Percentiles rank a stretch among this genome's conserved stretches.
These are phyloP conservation scores for Sanghuangporus weigelae DNA, from an alignment of 1,284 basidiomycete species.

Conservation along the genomic window DNA sequence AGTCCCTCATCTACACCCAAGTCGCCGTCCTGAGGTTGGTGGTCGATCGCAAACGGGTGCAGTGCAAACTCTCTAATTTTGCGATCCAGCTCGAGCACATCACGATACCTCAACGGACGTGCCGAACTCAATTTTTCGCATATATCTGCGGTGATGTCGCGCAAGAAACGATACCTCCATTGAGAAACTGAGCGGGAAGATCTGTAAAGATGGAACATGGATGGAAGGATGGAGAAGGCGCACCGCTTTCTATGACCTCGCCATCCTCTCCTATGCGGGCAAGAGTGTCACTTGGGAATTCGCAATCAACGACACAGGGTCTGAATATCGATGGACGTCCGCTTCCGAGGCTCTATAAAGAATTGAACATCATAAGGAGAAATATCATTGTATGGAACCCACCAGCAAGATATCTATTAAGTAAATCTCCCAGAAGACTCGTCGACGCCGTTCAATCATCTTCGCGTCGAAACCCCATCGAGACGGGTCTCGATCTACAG, in stretches of 20 bases:
- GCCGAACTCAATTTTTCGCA: conserved; percentile 10
- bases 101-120: conserved; percentile 15
- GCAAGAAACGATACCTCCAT: conserved; percentile 17
- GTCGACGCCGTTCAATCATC: conserved; percentile 7
- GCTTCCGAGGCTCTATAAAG: background rate
- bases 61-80: conserved; percentile 14
- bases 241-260: conserved; percentile 1
- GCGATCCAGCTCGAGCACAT: conserved; percentile 19
- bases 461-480: conserved; percentile 3
- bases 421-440: conserved; percentile 13
- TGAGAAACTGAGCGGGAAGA: conserved; percentile 4
- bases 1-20: background rate
- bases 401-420: conserved; percentile 5
- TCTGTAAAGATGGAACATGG: background rate
- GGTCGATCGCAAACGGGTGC: background rate
- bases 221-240: background rate
- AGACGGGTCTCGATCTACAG: conserved; percentile 14
- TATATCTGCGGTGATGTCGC: conserved; percentile 11
- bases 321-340: conserved; percentile 11
- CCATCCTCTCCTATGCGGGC: background rate
- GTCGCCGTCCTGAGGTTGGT: background rate
- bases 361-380: background rate
- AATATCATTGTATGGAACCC: background rate
- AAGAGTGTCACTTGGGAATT: conserved; percentile 11
- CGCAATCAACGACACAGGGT: conserved; percentile 6